Conservation (phyloP, 169 alveolate genomes). For the Plasmodium gonderi region DNA sequence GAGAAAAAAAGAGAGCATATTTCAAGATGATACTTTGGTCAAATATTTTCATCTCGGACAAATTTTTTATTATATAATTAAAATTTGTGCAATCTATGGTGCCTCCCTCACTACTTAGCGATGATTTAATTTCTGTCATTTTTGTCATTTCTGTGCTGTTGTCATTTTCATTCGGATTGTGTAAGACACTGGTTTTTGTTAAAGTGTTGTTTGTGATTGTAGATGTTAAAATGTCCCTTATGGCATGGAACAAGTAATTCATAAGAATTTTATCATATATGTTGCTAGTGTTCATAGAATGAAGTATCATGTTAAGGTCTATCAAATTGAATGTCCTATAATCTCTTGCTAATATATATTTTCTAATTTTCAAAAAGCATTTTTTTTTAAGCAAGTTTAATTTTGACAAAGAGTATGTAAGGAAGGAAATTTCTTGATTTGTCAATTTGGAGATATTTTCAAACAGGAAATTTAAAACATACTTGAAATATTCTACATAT, state of each 20-base stretch:
- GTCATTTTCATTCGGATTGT: background rate
- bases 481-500: slow-evolving; percentile 47
- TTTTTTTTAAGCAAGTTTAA: slow-evolving; percentile 20
- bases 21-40: slow-evolving; percentile 30
- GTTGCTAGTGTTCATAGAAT: slow-evolving; percentile 49
- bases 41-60: slow-evolving; percentile 61
- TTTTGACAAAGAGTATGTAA: slow-evolving; percentile 45
- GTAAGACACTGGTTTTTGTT: background rate
- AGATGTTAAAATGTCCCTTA: slow-evolving; percentile 20
- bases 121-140: background rate
- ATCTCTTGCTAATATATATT: slow-evolving; percentile 23
- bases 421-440: slow-evolving; percentile 53
- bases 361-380: slow-evolving; percentile 10
- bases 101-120: background rate
- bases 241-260: slow-evolving; percentile 9
- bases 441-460: slow-evolving; percentile 18
- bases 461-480: slow-evolving; percentile 33
- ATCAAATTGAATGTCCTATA: slow-evolving; percentile 5
- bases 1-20: slow-evolving; percentile 19
- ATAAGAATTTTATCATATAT: slow-evolving; percentile 25
- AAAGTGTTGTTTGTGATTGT: background rate
- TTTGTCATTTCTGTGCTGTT: background rate
- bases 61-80: slow-evolving; percentile 27
- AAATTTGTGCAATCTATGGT: slow-evolving; percentile 8
- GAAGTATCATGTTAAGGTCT: slow-evolving; percentile 45